Base-by-base conservation (phyloP, 331 rosid species). In the Acacia pycnantha region DNA sequence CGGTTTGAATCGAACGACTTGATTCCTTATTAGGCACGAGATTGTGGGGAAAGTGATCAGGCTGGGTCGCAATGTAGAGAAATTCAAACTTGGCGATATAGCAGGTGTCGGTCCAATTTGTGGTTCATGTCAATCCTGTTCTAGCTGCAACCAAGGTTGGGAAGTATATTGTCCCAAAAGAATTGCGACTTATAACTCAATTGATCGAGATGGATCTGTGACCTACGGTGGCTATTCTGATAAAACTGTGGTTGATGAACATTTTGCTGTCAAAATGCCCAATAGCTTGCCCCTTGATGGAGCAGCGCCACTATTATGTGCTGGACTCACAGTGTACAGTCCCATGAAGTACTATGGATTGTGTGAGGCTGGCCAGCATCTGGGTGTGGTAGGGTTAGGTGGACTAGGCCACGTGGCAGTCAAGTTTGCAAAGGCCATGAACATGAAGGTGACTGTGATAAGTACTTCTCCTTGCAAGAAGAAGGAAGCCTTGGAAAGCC, bases 271-370 rank as follows among this genome's bases (percentile, higher is more conserved):
- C 46, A n/a, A 29, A 31, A 76, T 82, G 8, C 81, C 85, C 1
- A 22, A 44, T 21, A 27, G 35, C 18, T 31, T 82, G 46, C 81
- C 81, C 14, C 24, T 76, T 2, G 81, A 82, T 31, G 75, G 82
- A 0, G 80, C 79, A 29, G 82, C 85, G 1, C 87, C 87, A 2
- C 35, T 85, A 6, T 54, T 85, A 2, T 87, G 89, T 31, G 90
- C 90, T 14, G 92, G 92, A 15, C 31, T 85, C 70, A 85, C 89
- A 15, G 87, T 89, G 8, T 87, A 83, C 29, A 89, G 89, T 65
- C 90, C 92, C 31, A 19, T 87, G 79, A 77, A 21, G 19, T 19
- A 21, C 21, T 29, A 48, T 53, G 84, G 82, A 24, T 18, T 81
- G 35, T 69, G 31, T 12, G 11, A 76, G 35, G 70, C 79, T 0